A percentile compares a stretch with the other conserved stretches of the same genome.
Conservation (phyloP, 2,329 filamentous ascomycete species). For the Curvularia hawaiiensis region DNA sequence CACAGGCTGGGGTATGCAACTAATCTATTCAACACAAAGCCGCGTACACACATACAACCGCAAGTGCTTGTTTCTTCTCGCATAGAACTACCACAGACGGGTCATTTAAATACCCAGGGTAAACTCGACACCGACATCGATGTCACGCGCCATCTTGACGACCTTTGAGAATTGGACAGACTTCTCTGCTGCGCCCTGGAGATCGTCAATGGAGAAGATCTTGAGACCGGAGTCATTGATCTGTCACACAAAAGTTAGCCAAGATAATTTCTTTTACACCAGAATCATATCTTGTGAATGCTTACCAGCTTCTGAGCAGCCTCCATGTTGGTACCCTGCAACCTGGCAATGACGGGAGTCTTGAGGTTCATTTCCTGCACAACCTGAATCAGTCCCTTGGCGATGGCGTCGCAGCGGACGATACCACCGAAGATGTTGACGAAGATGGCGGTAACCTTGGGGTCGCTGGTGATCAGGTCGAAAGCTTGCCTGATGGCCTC, state of each 20-base stretch:
- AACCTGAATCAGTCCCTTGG: constrained; percentile 92
- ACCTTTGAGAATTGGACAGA: constrained; percentile 99
- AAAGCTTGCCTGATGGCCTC: constrained; percentile 97
- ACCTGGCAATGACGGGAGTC: constrained; percentile 93
- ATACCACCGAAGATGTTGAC: constrained; percentile 99
- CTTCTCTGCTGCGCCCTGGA: constrained; percentile 97
- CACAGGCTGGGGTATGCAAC: neutral
- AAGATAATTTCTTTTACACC: neutral
- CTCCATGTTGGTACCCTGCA: constrained; percentile 99
- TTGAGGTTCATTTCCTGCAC: constrained; percentile 94
- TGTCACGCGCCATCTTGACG: constrained; percentile 97
- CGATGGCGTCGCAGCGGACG: constrained; percentile 96
- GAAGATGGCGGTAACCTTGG: constrained; percentile 98
- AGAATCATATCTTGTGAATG: constrained; percentile 17
- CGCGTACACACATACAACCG: neutral
- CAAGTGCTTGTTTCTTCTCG: too few relatives aligned
- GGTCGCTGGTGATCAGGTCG: constrained; percentile 96
- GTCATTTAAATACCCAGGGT: constrained; percentile 72
- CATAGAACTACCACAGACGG: too few relatives aligned
- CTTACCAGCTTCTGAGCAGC: constrained; percentile 78
- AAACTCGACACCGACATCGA: constrained; percentile 82
- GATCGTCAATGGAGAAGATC: constrained; percentile 99
- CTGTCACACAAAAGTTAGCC: constrained; percentile 40
- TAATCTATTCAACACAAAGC: neutral
- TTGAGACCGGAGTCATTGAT: constrained; percentile 98